A percentile compares a stretch with the other conserved stretches of the same genome.
Evolutionary conservation across 2,329 filamentous ascomycete genomes (phyloP).

Genomic region (Penicillium sp.): DNA sequence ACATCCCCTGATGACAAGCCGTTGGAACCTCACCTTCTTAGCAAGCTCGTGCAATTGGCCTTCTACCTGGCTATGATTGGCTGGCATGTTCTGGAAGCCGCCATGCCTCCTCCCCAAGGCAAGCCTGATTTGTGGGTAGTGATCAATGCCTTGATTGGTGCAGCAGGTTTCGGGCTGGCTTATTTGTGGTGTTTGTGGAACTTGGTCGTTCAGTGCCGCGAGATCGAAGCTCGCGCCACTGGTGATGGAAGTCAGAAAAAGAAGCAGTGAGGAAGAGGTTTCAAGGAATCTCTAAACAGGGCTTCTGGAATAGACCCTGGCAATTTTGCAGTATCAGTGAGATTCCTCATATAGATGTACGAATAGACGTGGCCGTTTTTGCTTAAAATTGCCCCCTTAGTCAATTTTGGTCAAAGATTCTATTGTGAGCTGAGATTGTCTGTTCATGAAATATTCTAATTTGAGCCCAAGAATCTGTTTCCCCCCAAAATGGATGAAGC

Average conservation of each 20-base stretch:
- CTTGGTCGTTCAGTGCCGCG: constrained; percentile 33
- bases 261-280: constrained; percentile 23
- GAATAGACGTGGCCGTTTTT: too few species aligned
- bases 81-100: constrained; percentile 75
- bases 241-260: constrained; percentile 30
- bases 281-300: too few species aligned
- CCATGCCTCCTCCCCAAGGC: constrained; percentile 58
- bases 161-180: constrained; percentile 75
- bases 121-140: constrained; percentile 97
- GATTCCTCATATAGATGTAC: too few species aligned
- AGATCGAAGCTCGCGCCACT: constrained; percentile 19
- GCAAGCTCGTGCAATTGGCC: constrained; percentile 64
- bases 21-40: constrained; percentile 48
- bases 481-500: too few species aligned
- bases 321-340: too few species aligned
- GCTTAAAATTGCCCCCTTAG: too few species aligned
- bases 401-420: too few species aligned
- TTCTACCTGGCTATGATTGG: constrained; percentile 72
- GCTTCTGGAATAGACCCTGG: too few species aligned
- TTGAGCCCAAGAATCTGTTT: too few species aligned
- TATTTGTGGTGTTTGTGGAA: constrained; percentile 87
- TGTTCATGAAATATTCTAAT: too few species aligned
- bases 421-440: too few species aligned
- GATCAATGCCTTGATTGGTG: constrained; percentile 78
- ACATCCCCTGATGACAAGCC: constrained; percentile 26